phyloP scores from a whole-genome alignment of 2,329 filamentous ascomycete species.

The Exophiala phaeomuriformis region DNA sequence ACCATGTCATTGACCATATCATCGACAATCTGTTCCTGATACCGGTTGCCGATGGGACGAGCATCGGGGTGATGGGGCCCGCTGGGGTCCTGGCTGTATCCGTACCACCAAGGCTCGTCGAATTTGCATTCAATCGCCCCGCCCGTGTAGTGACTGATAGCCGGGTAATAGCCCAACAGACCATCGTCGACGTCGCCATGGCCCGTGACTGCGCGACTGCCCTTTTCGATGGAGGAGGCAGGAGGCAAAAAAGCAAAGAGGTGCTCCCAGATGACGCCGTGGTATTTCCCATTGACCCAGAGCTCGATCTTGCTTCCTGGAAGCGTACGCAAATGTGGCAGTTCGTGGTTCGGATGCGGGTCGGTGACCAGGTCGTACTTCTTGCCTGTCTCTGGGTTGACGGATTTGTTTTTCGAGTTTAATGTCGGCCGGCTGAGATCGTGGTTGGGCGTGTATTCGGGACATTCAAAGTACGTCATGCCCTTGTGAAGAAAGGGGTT shows the following conservation, averaged over 20 bases:
- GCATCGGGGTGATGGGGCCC: conserved; percentile 29
- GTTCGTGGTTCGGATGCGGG: conserved; percentile 52
- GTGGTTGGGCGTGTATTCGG: conserved; percentile 80
- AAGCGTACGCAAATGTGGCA: conserved; percentile 74
- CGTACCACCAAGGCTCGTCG: conserved; percentile 78
- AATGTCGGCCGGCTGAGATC: conserved; percentile 66
- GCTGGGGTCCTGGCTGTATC: conserved; percentile 31
- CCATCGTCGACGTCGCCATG: conserved; percentile 61
- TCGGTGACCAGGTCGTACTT: conserved; percentile 29
- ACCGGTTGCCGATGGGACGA: conserved; percentile 66
- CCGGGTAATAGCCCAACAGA: conserved; percentile 90
- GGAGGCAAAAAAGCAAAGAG: conserved; percentile 87
- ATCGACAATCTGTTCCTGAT: conserved; percentile 87
- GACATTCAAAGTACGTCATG: conserved; percentile 60
- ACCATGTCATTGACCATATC: conserved; percentile 88
- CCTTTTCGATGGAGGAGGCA: conserved; percentile 58
- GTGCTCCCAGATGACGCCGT: conserved; percentile 82
- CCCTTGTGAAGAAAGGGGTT: conserved; percentile 86
- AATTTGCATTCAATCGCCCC: conserved; percentile 92
- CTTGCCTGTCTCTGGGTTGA: conserved; percentile 53
- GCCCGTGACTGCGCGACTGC: conserved; percentile 52
- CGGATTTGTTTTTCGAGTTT: conserved; percentile 32
- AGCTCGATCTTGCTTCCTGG: conserved; percentile 80
- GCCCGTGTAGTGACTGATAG: conserved; percentile 83
- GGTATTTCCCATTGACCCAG: conserved; percentile 82